Conservation (phyloP, 441 rosid genomes). For the Raphanus hybrid region DNA sequence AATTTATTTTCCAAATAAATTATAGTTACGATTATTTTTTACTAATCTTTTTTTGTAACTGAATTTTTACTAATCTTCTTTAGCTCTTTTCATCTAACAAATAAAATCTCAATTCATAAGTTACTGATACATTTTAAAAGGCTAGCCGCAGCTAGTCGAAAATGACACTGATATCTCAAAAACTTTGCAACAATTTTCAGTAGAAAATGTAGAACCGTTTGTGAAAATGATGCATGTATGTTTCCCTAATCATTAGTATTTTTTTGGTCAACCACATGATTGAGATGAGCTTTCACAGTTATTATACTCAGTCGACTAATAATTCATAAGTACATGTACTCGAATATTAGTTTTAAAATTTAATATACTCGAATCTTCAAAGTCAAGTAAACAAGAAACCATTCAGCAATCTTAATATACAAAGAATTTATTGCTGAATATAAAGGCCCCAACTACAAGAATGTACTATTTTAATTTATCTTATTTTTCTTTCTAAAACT, state of each 20-base stretch:
- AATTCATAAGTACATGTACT: conserved; percentile 5
- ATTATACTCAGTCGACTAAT: not conserved
- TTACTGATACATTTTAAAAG: not conserved
- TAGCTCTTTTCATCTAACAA: not conserved
- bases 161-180: conserved; percentile 17
- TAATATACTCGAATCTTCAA: not conserved
- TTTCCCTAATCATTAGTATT: not conserved
- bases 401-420: not conserved
- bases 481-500: not conserved
- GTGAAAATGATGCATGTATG: not conserved
- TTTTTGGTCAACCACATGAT: not conserved
- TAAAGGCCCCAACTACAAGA: conserved; percentile 11
- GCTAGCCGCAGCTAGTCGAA: conserved; percentile 1
- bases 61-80: not conserved
- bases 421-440: conserved; percentile 19
- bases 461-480: not conserved
- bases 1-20: not conserved
- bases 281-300: not conserved
- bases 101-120: not conserved
- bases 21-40: not conserved
- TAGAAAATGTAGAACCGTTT: not conserved
- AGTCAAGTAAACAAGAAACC: conserved; percentile 11
- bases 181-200: not conserved
- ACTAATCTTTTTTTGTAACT: too few species aligned
- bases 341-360: not conserved